Conservation (phyloP, 1,139 yeast species). For the Suhomyces terraborum region DNA sequence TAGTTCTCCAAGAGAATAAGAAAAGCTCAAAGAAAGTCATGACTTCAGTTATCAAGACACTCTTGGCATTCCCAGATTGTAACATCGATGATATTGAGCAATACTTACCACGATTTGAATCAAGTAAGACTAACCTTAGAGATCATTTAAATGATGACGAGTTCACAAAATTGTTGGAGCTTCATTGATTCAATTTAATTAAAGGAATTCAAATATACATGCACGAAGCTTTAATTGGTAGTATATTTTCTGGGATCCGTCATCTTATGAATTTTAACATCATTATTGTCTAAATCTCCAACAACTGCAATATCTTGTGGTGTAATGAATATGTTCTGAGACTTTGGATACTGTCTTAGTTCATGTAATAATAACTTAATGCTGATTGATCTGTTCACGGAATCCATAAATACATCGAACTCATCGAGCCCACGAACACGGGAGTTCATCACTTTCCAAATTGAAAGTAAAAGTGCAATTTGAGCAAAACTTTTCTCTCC, state of each 20-base stretch:
- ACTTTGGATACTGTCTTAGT: conserved; percentile 56
- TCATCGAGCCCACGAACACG: conserved; percentile 90
- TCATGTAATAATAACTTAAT: conserved; percentile 73
- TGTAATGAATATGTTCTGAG: conserved; percentile 90
- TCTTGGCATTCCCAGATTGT: conserved; percentile 7
- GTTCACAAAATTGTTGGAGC: not conserved
- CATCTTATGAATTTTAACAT: conserved; percentile 74
- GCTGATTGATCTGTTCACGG: conserved; percentile 81
- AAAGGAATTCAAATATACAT: not conserved
- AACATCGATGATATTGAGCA: conserved; percentile 7
- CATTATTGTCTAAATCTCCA: conserved; percentile 60
- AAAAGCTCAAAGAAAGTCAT: not conserved
- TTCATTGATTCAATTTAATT: not conserved
- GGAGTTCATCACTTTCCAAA: conserved; percentile 92
- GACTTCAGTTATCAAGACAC: conserved; percentile 2
- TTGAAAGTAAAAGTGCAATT: conserved; percentile 80
- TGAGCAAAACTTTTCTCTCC: conserved; percentile 97
- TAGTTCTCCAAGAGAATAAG: not conserved
- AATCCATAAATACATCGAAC: conserved; percentile 98
- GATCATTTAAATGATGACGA: conserved; percentile 3
- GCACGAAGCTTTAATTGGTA: not conserved
- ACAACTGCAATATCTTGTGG: conserved; percentile 89
- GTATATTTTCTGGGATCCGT: conserved; percentile 49
- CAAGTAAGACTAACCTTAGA: not conserved
- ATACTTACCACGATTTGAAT: not conserved